Conservation (phyloP, 352 stramenopile species). For the Phytophthora quininea region DNA sequence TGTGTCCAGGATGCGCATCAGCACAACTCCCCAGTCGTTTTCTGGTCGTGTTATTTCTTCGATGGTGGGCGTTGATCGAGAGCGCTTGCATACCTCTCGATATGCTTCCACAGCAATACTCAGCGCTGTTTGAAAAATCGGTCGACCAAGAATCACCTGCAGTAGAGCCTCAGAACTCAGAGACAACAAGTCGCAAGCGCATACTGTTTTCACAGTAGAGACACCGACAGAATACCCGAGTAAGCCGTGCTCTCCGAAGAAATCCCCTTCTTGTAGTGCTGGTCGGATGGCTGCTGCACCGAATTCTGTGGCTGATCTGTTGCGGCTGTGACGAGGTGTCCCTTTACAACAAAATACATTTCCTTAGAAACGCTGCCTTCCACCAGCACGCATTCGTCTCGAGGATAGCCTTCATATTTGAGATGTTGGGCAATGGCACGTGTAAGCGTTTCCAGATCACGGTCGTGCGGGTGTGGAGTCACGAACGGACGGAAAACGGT, state of each 20-base stretch:
- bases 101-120: conserved; percentile 56
- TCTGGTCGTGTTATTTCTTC: conserved; percentile 23
- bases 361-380: conserved; percentile 69
- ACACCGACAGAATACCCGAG: conserved; percentile 56
- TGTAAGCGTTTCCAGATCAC: conserved; percentile 41
- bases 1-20: conserved; percentile 40
- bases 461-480: conserved; percentile 30
- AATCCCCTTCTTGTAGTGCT: conserved; percentile 53
- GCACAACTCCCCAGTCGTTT: conserved; percentile 48
- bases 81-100: conserved; percentile 42
- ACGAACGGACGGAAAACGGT: conserved; percentile 54
- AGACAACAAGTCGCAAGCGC: conserved; percentile 27
- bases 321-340: conserved; percentile 38
- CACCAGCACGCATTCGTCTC: conserved; percentile 62
- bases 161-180: conserved; percentile 54
- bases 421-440: conserved; percentile 52
- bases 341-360: conserved; percentile 80
- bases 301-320: conserved; percentile 1
- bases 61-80: conserved; percentile 3
- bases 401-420: conserved; percentile 68
- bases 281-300: not conserved
- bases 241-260: conserved; percentile 65
- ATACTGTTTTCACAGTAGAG: conserved; percentile 38
- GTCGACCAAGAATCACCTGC: conserved; percentile 42
- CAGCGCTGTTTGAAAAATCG: conserved; percentile 30